Evolutionary conservation across 2,329 filamentous ascomycete species (phyloP).

Genomic region (Ophiocordyceps australis): DNA sequence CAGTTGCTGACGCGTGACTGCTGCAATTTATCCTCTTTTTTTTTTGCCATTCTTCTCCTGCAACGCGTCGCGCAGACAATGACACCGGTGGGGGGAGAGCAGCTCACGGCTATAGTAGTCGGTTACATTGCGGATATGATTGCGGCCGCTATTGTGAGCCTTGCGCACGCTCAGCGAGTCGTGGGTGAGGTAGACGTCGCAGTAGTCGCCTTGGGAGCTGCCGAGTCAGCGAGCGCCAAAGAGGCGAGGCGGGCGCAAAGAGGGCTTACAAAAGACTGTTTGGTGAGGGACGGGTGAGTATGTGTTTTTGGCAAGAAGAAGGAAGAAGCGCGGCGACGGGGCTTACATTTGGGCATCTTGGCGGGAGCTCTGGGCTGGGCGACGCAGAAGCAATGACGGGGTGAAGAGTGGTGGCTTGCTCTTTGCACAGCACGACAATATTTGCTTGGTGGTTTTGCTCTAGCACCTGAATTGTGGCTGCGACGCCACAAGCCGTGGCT

Average conservation of each 20-base stretch:
- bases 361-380: no score
- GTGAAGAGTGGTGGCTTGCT: no score
- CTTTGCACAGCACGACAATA: no score
- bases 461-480: no score
- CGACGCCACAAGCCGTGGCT: no score
- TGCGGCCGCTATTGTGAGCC: constrained; percentile 90
- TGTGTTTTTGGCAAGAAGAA: constrained; percentile 9
- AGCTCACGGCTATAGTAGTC: constrained; percentile 87
- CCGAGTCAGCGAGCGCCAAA: constrained; percentile 11
- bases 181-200: constrained; percentile 99
- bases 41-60: no score
- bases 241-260: background rate
- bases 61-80: background rate
- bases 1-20: no score
- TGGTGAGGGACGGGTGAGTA: constrained; percentile 11
- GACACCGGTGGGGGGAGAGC: background rate
- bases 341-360: constrained; percentile 82
- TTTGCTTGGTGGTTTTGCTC: no score
- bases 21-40: no score
- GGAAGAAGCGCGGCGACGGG: constrained; percentile 6
- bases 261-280: constrained; percentile 7
- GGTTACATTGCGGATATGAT: constrained; percentile 92
- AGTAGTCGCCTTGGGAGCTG: constrained; percentile 58
- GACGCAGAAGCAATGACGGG: no score
- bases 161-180: constrained; percentile 99